phyloP scores from a whole-genome alignment of 257 asterid genomes.

The Phtheirospermum japonicum region DNA sequence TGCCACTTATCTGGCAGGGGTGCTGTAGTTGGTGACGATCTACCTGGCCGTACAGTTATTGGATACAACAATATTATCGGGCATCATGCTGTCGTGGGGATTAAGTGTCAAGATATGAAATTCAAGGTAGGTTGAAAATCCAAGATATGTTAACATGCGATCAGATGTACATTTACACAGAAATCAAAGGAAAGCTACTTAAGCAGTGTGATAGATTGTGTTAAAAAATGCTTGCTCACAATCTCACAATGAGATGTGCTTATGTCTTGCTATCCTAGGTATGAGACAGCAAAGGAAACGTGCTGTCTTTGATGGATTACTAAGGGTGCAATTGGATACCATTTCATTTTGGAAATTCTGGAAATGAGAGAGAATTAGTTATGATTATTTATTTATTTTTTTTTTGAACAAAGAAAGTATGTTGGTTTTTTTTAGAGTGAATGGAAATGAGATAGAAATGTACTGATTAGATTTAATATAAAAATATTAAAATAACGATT shows the following conservation, averaged over 20 bases:
- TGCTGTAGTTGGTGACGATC: constrained; percentile 88
- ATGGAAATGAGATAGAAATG: too few relatives aligned
- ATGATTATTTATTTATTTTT: too few relatives aligned
- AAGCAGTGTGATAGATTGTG: constrained; percentile 21
- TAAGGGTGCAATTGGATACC: too few relatives aligned
- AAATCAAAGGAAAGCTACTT: neutral
- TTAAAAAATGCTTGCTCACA: constrained; percentile 4
- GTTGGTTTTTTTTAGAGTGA: too few relatives aligned
- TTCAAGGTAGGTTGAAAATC: constrained; percentile 54
- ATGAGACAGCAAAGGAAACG: neutral
- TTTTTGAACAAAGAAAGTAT: too few relatives aligned
- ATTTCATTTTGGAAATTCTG: too few relatives aligned
- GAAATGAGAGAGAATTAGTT: too few relatives aligned
- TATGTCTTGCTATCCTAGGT: neutral
- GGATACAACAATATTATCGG: constrained; percentile 84
- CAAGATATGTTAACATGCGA: constrained; percentile 3
- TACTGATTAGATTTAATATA: too few relatives aligned
- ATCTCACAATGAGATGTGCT: constrained; percentile 3
- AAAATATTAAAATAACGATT: too few relatives aligned
- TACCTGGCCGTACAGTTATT: constrained; percentile 76
- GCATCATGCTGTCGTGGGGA: constrained; percentile 84
- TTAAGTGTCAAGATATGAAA: constrained; percentile 89
- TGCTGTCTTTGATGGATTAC: neutral
- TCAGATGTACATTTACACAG: too few relatives aligned
- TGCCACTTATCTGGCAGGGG: constrained; percentile 50